Conservation (phyloP, 2,329 filamentous ascomycete species). For the Colletotrichum sp. region DNA sequence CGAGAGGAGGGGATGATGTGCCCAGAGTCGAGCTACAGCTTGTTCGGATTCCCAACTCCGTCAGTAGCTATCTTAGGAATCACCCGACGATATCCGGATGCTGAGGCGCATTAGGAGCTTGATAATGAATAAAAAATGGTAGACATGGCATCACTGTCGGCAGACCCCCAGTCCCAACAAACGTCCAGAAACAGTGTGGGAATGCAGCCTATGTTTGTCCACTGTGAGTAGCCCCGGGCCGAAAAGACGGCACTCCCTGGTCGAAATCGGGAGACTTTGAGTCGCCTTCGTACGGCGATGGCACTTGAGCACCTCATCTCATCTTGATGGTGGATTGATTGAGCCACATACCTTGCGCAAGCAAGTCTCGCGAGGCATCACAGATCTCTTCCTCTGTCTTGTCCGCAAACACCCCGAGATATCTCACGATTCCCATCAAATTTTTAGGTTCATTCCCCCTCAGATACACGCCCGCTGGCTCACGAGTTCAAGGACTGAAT, state of each 20-base stretch:
- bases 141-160: not conserved
- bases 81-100: not conserved
- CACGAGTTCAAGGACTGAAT: not conserved
- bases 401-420: not conserved
- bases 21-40: not conserved
- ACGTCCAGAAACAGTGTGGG: not conserved
- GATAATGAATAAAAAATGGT: no score
- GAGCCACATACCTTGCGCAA: not conserved
- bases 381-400: not conserved
- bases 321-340: not conserved
- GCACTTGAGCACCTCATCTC: not conserved
- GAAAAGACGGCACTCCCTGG: not conserved
- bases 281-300: not conserved
- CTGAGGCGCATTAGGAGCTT: not conserved
- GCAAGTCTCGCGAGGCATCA: not conserved
- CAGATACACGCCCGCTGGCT: not conserved
- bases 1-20: not conserved
- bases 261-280: not conserved
- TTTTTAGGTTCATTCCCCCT: not conserved
- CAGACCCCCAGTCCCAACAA: not conserved
- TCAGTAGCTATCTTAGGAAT: not conserved
- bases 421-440: not conserved
- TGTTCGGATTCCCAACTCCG: not conserved
- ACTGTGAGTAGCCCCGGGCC: not conserved
- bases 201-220: not conserved